phyloP scores from a whole-genome alignment of 139 green algal species.

The Picochlorum sp. region DNA sequence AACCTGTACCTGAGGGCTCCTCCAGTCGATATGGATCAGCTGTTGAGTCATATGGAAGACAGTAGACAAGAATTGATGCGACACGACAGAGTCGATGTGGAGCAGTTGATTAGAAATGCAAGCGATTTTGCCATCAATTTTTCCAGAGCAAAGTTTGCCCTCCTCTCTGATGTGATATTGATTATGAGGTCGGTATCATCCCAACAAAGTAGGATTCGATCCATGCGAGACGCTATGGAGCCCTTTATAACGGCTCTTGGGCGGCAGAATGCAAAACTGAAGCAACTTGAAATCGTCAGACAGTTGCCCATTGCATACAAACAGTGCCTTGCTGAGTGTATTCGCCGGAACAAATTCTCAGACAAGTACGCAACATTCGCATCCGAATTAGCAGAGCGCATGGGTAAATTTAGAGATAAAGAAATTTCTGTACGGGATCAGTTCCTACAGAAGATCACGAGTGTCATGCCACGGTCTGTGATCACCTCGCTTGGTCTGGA shows the following conservation, averaged over 20 bases:
- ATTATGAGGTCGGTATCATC: constrained; percentile 68
- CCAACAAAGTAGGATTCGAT: constrained; percentile 76
- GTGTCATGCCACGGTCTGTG: constrained; percentile 46
- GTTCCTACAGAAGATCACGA: constrained; percentile 47
- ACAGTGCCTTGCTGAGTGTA: constrained; percentile 71
- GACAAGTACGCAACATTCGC: constrained; percentile 55
- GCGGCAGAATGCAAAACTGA: constrained; percentile 7
- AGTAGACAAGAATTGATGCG: constrained; percentile 29
- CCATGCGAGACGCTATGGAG: constrained; percentile 43
- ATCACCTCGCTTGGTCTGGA: constrained; percentile 56
- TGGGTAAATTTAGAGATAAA: constrained; percentile 53
- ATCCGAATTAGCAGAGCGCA: constrained; percentile 60
- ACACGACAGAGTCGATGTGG: constrained; percentile 49
- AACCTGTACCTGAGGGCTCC: constrained; percentile 68
- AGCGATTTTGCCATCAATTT: constrained; percentile 41
- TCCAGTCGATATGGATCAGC: constrained; percentile 61
- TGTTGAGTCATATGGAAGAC: constrained; percentile 44
- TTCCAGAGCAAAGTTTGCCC: constrained; percentile 48
- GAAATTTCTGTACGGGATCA: constrained; percentile 51
- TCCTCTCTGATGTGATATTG: constrained; percentile 61
- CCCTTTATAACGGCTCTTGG: constrained; percentile 11
- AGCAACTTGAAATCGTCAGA: constrained; percentile 43
- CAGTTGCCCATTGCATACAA: constrained; percentile 66
- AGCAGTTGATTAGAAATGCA: constrained; percentile 51
- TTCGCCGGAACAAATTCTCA: constrained; percentile 44